Percentiles rank a stretch among this genome's conserved stretches.
phyloP scores from a whole-genome alignment of 148 eudicot genomes.

The Selenicereus undatus region DNA sequence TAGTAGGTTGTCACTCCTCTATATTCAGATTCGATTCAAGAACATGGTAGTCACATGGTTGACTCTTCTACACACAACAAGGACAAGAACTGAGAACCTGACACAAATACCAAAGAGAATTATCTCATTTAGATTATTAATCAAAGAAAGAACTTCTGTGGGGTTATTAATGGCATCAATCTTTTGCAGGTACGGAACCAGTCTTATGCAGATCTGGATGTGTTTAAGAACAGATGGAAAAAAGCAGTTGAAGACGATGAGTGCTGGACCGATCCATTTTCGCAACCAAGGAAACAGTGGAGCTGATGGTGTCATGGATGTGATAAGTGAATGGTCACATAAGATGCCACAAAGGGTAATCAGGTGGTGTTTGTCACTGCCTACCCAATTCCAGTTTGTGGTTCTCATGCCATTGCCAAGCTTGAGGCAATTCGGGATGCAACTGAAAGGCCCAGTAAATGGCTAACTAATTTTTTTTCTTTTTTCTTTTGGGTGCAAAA shows the following conservation, averaged over 20 bases:
- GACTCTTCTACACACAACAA: background rate
- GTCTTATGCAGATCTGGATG: constrained; percentile 39
- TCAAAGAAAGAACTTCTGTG: background rate
- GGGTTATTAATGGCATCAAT: background rate
- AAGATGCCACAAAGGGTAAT: background rate
- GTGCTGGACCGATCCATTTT: constrained; percentile 54
- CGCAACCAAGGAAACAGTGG: constrained; percentile 17
- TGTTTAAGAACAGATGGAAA: constrained; percentile 53
- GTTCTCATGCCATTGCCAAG: background rate
- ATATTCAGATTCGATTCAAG: too few relatives aligned
- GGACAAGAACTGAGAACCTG: background rate
- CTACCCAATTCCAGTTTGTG: too few relatives aligned
- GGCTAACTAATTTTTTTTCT: too few relatives aligned
- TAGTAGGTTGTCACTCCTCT: too few relatives aligned
- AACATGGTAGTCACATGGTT: too few relatives aligned
- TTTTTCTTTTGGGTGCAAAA: too few relatives aligned
- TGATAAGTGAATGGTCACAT: background rate
- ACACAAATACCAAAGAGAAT: too few relatives aligned
- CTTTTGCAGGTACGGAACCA: constrained; percentile 50
- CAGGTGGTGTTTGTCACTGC: too few relatives aligned
- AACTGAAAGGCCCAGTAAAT: background rate
- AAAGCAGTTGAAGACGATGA: constrained; percentile 49
- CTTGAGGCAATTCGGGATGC: background rate
- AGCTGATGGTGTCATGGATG: background rate
- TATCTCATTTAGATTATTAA: too few relatives aligned